Evolutionary conservation across 306 rosid species (phyloP).

Genomic region (Acacia acuminata): DNA sequence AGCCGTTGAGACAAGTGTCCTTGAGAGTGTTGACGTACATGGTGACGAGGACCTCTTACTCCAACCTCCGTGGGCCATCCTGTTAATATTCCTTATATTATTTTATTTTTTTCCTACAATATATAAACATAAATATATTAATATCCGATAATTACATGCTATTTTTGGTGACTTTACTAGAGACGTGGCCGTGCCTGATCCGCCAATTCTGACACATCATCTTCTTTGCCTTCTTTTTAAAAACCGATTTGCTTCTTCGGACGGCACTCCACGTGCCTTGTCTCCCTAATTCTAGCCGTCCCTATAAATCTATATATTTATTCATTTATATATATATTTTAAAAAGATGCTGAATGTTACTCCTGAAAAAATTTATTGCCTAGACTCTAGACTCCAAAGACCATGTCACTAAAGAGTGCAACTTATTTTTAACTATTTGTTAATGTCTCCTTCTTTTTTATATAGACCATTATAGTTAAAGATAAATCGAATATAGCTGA

Average conservation of each 20-base stretch:
- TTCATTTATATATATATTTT: too few species aligned
- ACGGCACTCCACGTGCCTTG: background rate
- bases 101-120: background rate
- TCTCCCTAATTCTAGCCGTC: background rate
- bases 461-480: too few species aligned
- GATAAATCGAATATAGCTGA: too few species aligned
- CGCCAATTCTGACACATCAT: constrained; percentile 20
- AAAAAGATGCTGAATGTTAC: too few species aligned
- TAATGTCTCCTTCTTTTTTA: too few species aligned
- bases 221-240: background rate
- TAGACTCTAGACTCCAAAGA: too few species aligned
- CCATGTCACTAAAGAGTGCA: too few species aligned
- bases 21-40: background rate
- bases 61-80: background rate
- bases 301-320: too few species aligned
- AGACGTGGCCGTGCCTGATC: constrained; percentile 17
- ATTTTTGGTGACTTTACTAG: too few species aligned
- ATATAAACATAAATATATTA: too few species aligned
- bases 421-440: too few species aligned
- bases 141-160: background rate
- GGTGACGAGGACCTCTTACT: background rate
- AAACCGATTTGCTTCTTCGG: background rate
- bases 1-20: constrained; percentile 22
- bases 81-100: background rate
- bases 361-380: too few species aligned